A percentile compares a stretch with the other conserved stretches of the same genome.
These are phyloP conservation scores for Wallacemonas sp. DNA, from an alignment of 208 protist genomes.

Conservation along the genomic window DNA sequence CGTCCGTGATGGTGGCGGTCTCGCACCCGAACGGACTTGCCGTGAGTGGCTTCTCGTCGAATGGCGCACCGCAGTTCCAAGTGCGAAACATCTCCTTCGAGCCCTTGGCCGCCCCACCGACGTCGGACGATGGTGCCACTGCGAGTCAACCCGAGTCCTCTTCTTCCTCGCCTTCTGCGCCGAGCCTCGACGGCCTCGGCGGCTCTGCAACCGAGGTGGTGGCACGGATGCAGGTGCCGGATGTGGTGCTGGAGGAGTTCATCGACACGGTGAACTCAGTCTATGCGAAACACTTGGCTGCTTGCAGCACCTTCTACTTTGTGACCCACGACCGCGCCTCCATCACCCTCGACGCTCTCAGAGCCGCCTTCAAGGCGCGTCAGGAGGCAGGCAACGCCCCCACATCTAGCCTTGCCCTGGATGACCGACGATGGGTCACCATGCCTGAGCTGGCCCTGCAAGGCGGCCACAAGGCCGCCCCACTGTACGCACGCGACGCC, in stretches of 20 bases:
- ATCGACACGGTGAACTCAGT: slow-evolving; percentile 15
- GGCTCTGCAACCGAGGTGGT: neutral
- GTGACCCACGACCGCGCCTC: slow-evolving; percentile 31
- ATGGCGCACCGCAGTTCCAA: slow-evolving; percentile 30
- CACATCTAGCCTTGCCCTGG: slow-evolving; percentile 23
- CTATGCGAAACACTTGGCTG: slow-evolving; percentile 25
- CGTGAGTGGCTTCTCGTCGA: slow-evolving; percentile 24
- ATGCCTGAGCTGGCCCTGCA: slow-evolving; percentile 51
- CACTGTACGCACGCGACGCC: slow-evolving; percentile 42
- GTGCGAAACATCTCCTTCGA: slow-evolving; percentile 30
- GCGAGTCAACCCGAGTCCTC: too few species aligned
- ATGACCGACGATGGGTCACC: slow-evolving; percentile 56
- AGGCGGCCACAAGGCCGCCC: neutral
- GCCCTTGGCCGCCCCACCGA: neutral
- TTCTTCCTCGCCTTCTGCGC: neutral
- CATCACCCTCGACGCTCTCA: slow-evolving; percentile 19
- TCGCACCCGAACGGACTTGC: slow-evolving; percentile 49
- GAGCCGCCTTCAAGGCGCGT: neutral
- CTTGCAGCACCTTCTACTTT: slow-evolving; percentile 47
- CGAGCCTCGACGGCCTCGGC: slow-evolving; percentile 4
- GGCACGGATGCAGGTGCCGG: neutral
- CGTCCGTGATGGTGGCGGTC: slow-evolving; percentile 30
- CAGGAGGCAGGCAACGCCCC: neutral
- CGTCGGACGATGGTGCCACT: neutral
- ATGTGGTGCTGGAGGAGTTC: slow-evolving; percentile 5